Base-by-base conservation (phyloP, 148 eudicot species). In the Heliamphora exappendiculata region DNA sequence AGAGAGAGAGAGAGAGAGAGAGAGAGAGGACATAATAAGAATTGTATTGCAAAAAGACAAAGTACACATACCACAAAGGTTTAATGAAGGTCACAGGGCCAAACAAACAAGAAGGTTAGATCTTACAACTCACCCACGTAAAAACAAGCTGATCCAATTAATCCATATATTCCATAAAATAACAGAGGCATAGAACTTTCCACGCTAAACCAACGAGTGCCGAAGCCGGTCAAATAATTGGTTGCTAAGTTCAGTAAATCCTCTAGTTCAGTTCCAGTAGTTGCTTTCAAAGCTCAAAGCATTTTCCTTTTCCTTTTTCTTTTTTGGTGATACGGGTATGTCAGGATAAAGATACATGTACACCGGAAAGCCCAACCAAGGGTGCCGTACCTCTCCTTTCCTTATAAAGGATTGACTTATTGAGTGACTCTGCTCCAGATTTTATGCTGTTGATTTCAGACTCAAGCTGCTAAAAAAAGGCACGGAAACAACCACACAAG, bases 381-480 rank as follows among this genome's bases (percentile, higher is more conserved):
- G 44, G 60, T 11, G 36, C 4, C n/a, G 24, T 62, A 26, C 51
- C 62, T 75, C 50, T 75, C 42, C 76, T 34, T n/a, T 31, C 57
- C 57, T 33, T 26, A 0, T 22, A 50, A 34, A 65, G 20, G 45
- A 12, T 24, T 9, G 36, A 63, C 64, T 51, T 47, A 33, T 7
- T 20, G 58, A 37, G 58, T 1, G 17, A 55, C 5, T 53, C 73
- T 58, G 28, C 17, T 57, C 70, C 70, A 37, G 24, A 22, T 70
- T 20, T 66, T 66, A 76, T 17, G 86, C 82, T 77, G 65, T 83
- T 50, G 78, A 78, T 54, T 76, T 41, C 82, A 72, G 66, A 51
- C 73, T 87, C 85, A 89, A 75, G 86, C 93, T 89, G 93, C 75
- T 67, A 58, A 62, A 58, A 75, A 36, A 80, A 68, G 33, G 19